These are phyloP conservation scores for Coemansia furcata DNA, from an alignment of 192 early-diverging fungal genomes.

Conservation along the genomic window DNA sequence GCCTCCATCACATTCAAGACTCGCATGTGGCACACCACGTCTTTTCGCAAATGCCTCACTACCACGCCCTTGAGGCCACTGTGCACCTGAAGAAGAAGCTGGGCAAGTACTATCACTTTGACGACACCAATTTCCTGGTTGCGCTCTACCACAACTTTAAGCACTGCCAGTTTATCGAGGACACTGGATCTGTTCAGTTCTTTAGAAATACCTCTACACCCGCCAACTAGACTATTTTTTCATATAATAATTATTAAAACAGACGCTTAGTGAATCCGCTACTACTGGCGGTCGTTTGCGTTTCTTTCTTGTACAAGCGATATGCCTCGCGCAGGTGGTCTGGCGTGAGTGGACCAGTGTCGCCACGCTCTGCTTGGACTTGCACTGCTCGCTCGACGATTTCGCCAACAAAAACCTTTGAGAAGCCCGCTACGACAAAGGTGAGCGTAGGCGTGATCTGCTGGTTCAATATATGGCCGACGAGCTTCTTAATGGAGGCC, in stretches of 20 bases:
- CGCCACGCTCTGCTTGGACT: slow-evolving; percentile 76
- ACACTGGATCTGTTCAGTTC: slow-evolving; percentile 78
- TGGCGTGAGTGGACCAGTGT: slow-evolving; percentile 68
- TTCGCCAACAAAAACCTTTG: slow-evolving; percentile 90
- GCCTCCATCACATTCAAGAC: slow-evolving; percentile 79
- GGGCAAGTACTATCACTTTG: slow-evolving; percentile 77
- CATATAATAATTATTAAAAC: slow-evolving; percentile 16
- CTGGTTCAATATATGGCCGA: slow-evolving; percentile 68
- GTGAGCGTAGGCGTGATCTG: slow-evolving; percentile 67
- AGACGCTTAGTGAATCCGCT: slow-evolving; percentile 36
- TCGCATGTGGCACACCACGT: slow-evolving; percentile 95
- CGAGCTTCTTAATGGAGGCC: slow-evolving; percentile 71
- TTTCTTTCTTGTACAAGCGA: slow-evolving; percentile 65
- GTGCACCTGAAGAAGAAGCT: slow-evolving; percentile 73
- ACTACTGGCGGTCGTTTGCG: slow-evolving; percentile 5
- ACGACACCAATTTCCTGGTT: slow-evolving; percentile 65
- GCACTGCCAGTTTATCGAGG: slow-evolving; percentile 88
- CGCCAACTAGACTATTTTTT: slow-evolving; percentile 12
- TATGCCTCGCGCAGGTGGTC: slow-evolving; percentile 87
- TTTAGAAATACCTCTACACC: slow-evolving; percentile 52
- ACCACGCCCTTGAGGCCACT: slow-evolving; percentile 90
- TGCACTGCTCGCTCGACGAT: slow-evolving; percentile 80
- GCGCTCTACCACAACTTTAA: slow-evolving; percentile 68
- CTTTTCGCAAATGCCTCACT: slow-evolving; percentile 98
- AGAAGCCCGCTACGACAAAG: slow-evolving; percentile 84